Evolutionary conservation across 441 rosid genomes (phyloP).

Genomic region (Corymbia citriodora): DNA sequence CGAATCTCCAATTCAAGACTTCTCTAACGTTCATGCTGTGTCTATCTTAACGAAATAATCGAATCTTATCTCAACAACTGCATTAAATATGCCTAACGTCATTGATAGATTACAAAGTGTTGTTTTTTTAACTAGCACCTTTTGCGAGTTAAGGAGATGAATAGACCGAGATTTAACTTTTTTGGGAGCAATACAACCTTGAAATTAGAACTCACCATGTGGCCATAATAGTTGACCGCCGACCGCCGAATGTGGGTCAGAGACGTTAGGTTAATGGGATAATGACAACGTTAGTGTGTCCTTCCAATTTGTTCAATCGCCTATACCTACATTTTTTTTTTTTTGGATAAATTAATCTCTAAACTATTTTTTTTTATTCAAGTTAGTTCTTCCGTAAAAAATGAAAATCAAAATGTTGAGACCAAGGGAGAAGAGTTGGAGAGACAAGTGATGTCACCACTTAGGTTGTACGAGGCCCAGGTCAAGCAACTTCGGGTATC

Average conservation of each 20-base stretch:
- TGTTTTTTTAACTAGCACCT: neutral
- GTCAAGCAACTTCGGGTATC: neutral
- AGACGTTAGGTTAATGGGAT: neutral
- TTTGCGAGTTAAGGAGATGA: neutral
- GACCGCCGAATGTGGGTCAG: neutral
- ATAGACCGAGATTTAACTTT: neutral
- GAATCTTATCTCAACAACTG: neutral
- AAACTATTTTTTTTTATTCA: neutral
- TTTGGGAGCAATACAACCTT: neutral
- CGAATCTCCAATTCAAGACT: neutral
- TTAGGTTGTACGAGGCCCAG: neutral
- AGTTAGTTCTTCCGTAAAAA: neutral
- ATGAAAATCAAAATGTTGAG: neutral
- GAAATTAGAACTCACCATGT: neutral
- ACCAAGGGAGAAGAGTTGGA: neutral
- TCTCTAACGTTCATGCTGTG: neutral
- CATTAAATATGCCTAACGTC: neutral
- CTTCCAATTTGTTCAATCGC: neutral
- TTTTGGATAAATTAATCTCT: neutral
- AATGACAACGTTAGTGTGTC: neutral
- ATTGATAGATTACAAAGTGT: too few species aligned
- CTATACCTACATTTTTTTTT: neutral
- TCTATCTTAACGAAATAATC: neutral
- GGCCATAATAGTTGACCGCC: neutral
- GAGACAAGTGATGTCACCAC: neutral